A percentile compares a stretch with the other conserved stretches of the same genome.
Conservation (phyloP, 2,329 filamentous ascomycete genomes). For the Penicillium sp. region DNA sequence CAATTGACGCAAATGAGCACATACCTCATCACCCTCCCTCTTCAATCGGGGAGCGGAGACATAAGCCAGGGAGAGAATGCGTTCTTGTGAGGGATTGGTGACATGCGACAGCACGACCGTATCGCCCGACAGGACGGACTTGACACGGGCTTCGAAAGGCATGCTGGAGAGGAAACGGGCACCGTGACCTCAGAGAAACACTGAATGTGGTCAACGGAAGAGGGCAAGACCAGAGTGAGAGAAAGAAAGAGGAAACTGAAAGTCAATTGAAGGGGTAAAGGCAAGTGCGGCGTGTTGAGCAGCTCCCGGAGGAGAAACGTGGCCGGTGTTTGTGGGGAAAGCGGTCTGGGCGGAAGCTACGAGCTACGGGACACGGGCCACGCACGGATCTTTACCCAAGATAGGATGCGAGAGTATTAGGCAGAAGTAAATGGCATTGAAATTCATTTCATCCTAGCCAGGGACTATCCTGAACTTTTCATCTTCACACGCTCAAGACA, state of each 20-base stretch:
- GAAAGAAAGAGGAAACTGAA: slow-evolving; percentile 9
- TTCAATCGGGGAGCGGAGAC: slow-evolving; percentile 83
- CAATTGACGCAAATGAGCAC: slow-evolving; percentile 18
- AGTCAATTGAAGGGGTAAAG: slow-evolving; percentile 13
- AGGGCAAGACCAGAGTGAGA: slow-evolving; percentile 12
- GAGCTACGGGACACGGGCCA: slow-evolving; percentile 3
- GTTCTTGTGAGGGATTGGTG: slow-evolving; percentile 79
- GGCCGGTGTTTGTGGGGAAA: slow-evolving; percentile 34
- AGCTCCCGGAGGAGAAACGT: slow-evolving; percentile 33
- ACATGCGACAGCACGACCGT: slow-evolving; percentile 81
- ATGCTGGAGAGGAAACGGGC: slow-evolving; percentile 28
- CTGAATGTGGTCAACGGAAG: slow-evolving; percentile 8
- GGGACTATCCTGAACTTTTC: slow-evolving; percentile 25
- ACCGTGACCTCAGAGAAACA: slow-evolving; percentile 16
- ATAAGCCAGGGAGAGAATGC: slow-evolving; percentile 86
- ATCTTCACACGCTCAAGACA: slow-evolving; percentile 10
- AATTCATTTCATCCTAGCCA: slow-evolving; percentile 26
- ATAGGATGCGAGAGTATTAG: not conserved
- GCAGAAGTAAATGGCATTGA: slow-evolving; percentile 1
- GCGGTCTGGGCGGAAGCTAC: slow-evolving; percentile 26
- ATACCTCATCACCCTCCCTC: slow-evolving; percentile 83
- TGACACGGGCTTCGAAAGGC: slow-evolving; percentile 69
- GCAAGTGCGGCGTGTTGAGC: slow-evolving; percentile 12
- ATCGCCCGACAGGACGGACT: slow-evolving; percentile 92
- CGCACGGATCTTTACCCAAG: not conserved